Percentiles rank a stretch among this genome's conserved stretches.
Conservation (phyloP, 331 rosid genomes). For the Acacia pycnantha region DNA sequence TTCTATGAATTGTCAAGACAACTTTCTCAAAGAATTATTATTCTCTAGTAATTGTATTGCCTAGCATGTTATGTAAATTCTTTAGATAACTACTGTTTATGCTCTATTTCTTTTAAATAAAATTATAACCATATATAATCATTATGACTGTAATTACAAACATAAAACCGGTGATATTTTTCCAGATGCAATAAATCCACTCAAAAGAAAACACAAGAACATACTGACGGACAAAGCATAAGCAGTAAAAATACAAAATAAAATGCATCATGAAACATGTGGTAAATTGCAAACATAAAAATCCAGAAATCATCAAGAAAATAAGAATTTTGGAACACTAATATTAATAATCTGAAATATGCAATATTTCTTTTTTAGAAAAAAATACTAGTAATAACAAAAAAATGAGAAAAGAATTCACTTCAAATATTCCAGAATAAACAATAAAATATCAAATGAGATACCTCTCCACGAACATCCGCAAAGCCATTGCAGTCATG, state of each 20-base stretch:
- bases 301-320: not conserved
- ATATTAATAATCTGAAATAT: not conserved
- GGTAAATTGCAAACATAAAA: not conserved
- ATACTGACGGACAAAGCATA: not conserved
- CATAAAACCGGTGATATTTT: not conserved
- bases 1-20: not conserved
- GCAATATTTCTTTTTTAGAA: not conserved
- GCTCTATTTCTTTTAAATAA: not conserved
- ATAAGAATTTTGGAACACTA: not conserved
- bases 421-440: conserved; percentile 13
- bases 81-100: not conserved
- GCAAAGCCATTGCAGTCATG: conserved; percentile 42
- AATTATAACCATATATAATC: not conserved
- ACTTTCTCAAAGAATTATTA: not conserved
- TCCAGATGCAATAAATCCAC: not conserved
- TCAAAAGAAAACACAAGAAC: not conserved
- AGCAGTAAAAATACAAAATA: not conserved
- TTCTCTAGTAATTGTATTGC: not conserved
- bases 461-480: conserved; percentile 61
- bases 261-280: not conserved
- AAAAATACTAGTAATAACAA: not conserved
- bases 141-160: not conserved
- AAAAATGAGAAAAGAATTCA: conserved; percentile 2
- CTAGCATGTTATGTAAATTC: not conserved
- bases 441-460: conserved; percentile 17